Evolutionary conservation across 1,139 yeast genomes (phyloP), one percentile per base, ranked within the genome.

Genomic region (Groenewaldozyma sp.): DNA sequence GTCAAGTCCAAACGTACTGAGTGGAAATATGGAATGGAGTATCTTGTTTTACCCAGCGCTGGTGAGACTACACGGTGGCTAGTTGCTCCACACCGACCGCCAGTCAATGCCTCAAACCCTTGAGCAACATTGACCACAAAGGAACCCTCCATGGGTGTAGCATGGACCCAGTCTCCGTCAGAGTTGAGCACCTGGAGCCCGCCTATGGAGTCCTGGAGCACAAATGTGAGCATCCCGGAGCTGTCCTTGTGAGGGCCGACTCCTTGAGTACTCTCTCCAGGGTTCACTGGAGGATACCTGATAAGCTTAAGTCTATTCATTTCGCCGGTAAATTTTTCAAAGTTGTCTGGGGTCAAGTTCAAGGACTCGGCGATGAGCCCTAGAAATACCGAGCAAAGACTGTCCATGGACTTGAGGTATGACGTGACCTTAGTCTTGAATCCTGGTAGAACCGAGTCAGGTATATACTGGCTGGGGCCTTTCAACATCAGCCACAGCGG

Each of bases 201-300:
- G 14, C 64, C 64, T 7, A 55, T 59, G 41, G 71, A 72, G 34
- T 65, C 83, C 52, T 78, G 84, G 49, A 66, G 73, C 13, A 78
- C 76, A 51, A 69, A 74, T 0, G 83, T 77, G 34, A 78, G 52
- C 48, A 78, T 65, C 44, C 77, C 82, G 10, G 60, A 56, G n/a
- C 78, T 73, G 51, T 78, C 86, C 48, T 82, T 70, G 53, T 79
- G 86, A 2, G 82, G 81, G 1, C 87, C 86, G 27, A 74, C 78
- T 2, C 86, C 83, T 54, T 78, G 84, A 20, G 62, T 61, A 5
- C 71, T 44, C 5, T 50, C 51, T 2, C 50, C 52, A 13, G 42
- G 45, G 11, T 45, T 37, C 6, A 53, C 50, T 5, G 58, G 53
- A n/a, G 67, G 67, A 40, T 62, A 62, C 38, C 56, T 53, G 32